A percentile compares a stretch with the other conserved stretches of the same genome.
These are phyloP conservation scores for Colletotrichum tanaceti DNA, from an alignment of 2,329 filamentous ascomycete species.

Conservation along the genomic window DNA sequence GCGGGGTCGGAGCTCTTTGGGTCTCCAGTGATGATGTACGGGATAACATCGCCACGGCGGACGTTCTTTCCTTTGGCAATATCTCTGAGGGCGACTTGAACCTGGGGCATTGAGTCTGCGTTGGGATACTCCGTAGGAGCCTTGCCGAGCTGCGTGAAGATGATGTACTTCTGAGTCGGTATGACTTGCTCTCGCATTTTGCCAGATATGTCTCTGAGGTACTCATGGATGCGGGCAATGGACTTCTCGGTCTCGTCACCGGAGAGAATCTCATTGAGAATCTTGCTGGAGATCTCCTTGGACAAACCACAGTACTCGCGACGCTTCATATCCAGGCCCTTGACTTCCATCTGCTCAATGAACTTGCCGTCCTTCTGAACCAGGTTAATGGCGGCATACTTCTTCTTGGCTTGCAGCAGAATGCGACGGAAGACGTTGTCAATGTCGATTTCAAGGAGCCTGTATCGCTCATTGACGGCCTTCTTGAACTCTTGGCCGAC, in stretches of 20 bases:
- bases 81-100: conserved; percentile 92
- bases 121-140: conserved; percentile 94
- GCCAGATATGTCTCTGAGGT: conserved; percentile 83
- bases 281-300: conserved; percentile 90
- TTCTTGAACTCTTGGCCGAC: conserved; percentile 96
- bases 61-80: conserved; percentile 87
- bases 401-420: conserved; percentile 97
- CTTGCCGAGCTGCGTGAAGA: conserved; percentile 97
- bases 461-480: conserved; percentile 93
- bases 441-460: conserved; percentile 94
- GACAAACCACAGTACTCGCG: conserved; percentile 96
- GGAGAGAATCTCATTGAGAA: conserved; percentile 94
- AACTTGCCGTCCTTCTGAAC: conserved; percentile 90
- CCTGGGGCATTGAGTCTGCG: conserved; percentile 93
- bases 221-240: conserved; percentile 91
- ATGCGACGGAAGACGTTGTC: conserved; percentile 97
- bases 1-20: conserved; percentile 73
- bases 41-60: conserved; percentile 94
- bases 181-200: conserved; percentile 87
- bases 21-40: conserved; percentile 90
- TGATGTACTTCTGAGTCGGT: conserved; percentile 89
- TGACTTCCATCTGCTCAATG: conserved; percentile 95
- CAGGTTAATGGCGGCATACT: conserved; percentile 97
- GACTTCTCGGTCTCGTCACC: conserved; percentile 92
- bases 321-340: conserved; percentile 97